Evolutionary conservation across 371 early-diverging fungal genomes (phyloP).

Genomic region (Entomophthora muscae): DNA sequence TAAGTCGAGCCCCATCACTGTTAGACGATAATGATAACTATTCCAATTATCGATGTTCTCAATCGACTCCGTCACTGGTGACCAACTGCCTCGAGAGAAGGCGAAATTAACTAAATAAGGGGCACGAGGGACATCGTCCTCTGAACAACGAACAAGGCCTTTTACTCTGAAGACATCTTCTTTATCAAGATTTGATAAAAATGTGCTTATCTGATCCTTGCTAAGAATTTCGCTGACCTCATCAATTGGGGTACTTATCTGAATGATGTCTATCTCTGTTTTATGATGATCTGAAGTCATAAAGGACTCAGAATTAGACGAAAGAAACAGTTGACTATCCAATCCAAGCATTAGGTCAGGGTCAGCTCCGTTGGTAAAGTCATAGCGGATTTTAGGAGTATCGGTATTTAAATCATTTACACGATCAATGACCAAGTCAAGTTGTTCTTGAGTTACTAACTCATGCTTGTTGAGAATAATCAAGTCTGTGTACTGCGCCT

Average conservation of each 20-base stretch:
- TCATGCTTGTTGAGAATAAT: conserved; percentile 88
- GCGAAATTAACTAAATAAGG: conserved; percentile 6
- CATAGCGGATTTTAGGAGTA: conserved; percentile 69
- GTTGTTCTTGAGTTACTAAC: conserved; percentile 54
- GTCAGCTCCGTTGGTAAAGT: conserved; percentile 30
- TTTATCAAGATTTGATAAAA: conserved; percentile 44
- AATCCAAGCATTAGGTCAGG: conserved; percentile 79
- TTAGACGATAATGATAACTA: neutral
- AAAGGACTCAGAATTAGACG: conserved; percentile 25
- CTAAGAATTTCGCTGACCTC: neutral
- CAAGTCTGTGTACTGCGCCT: conserved; percentile 89
- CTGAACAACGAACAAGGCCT: conserved; percentile 38
- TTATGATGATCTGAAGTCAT: conserved; percentile 26
- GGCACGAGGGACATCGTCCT: neutral
- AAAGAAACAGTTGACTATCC: conserved; percentile 63
- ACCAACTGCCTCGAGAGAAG: conserved; percentile 17
- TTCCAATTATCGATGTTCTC: neutral
- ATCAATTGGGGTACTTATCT: conserved; percentile 21
- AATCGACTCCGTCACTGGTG: neutral
- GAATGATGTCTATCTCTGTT: conserved; percentile 62
- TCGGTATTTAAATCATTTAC: conserved; percentile 85
- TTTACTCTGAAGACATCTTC: conserved; percentile 86
- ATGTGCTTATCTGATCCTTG: conserved; percentile 14
- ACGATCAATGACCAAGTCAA: conserved; percentile 76
- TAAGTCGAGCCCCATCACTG: neutral